Conservation (phyloP, 495 filamentous ascomycete species). For the Extremus antarcticus region DNA sequence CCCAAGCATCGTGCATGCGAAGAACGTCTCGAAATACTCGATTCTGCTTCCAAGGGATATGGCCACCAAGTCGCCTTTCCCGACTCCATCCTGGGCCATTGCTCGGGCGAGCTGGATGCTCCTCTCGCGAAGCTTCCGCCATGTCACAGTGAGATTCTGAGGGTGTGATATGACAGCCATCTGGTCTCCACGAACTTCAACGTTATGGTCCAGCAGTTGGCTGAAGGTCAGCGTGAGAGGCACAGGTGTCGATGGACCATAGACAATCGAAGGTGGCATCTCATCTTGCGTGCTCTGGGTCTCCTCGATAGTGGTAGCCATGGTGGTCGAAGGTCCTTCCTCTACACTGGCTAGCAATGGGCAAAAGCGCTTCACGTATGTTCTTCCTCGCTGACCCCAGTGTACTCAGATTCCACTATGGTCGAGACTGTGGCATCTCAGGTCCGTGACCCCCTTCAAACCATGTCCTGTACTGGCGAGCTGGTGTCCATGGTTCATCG, state of each 20-base stretch:
- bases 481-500: too few species aligned
- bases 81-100: conserved; percentile 9
- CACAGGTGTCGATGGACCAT: conserved; percentile 11
- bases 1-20: conserved; percentile 13
- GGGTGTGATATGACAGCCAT: conserved; percentile 17
- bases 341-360: too few species aligned
- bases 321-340: too few species aligned
- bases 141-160: conserved; percentile 7
- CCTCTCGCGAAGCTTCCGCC: conserved; percentile 6
- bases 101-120: conserved; percentile 10
- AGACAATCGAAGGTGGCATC: conserved; percentile 9
- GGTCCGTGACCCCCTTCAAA: too few species aligned
- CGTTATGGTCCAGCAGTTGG: conserved; percentile 13
- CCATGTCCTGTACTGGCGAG: too few species aligned
- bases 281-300: too few species aligned
- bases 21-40: conserved; percentile 20
- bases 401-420: too few species aligned
- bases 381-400: too few species aligned
- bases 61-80: conserved; percentile 15
- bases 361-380: too few species aligned
- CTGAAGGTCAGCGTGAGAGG: conserved; percentile 15
- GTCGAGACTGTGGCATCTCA: too few species aligned
- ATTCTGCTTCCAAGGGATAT: conserved; percentile 13
- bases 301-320: too few species aligned
- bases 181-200: conserved; percentile 9